Evolutionary conservation across 495 filamentous ascomycete genomes (phyloP), one percentile per base, ranked within the genome.

Genomic region (Stereocaulon alpinum): DNA sequence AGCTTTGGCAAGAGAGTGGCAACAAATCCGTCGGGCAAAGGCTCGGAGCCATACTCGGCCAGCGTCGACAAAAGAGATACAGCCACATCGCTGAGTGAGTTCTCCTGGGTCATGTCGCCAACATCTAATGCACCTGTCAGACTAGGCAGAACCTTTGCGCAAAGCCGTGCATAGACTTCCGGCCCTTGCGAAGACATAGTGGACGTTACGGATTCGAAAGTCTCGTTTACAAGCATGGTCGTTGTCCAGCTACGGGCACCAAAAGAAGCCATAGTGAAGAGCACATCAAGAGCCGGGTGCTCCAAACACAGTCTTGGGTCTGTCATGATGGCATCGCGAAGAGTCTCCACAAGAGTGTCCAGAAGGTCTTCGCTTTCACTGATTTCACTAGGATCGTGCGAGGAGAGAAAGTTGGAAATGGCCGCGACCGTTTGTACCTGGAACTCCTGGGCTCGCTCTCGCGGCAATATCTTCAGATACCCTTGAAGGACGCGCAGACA

Each of bases 401-500:
- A 72, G 30, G 84, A 77, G 63, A 97, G 72, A 71, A 89, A 97
- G 17, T 80, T 78, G 2, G 87, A 85, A 32, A 98, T 81, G 17
- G 88, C 83, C 2, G 79, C 72, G 44, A 96, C 82, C 42, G 96
- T 87, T 10, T 83, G 74, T 0, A 77, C 64, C 69, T 98, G 93
- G 54, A 88, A 76, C 40, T 81, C 77, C 43, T 75, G 71, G 3
- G 79, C 77, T 29, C 81, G 72, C 27, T 72, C 71, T 7, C 73
- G 64, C 12, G 81, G 75, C 49, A 83, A 64, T 7, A 84, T 76
- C 41, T 77, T 80, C 29, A 95, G 75, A 55, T 92, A 87, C 67
- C 88, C 86, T 69, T 96, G 91, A 43, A 96, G 70, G 1, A 89
- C 85, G 61, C 91, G 92, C 59, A 97, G 87, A 68, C 88, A 91